Conservation (phyloP, 1,284 basidiomycete species). For the Rhodotorula sp. region DNA sequence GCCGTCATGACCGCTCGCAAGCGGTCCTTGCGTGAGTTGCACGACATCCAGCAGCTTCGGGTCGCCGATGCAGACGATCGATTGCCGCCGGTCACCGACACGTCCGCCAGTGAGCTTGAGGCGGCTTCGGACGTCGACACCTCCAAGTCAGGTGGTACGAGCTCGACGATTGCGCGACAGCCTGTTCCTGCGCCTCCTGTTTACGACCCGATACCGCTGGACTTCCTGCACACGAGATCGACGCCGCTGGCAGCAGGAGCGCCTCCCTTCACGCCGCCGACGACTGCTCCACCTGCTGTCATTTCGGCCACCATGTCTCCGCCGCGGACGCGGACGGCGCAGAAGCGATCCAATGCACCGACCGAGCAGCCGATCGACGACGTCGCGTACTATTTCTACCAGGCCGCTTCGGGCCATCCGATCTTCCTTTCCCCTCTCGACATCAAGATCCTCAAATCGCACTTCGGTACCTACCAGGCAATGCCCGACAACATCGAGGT, state of each 20-base stretch:
- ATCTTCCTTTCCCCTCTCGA: slow-evolving; percentile 94
- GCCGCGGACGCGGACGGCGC: slow-evolving; percentile 47
- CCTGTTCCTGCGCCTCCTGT: neutral
- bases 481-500: slow-evolving; percentile 82
- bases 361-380: slow-evolving; percentile 54
- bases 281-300: neutral
- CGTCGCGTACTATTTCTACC: slow-evolving; percentile 80
- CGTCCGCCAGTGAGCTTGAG: slow-evolving; percentile 42
- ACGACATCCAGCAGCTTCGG: slow-evolving; percentile 50
- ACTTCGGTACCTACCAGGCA: slow-evolving; percentile 75
- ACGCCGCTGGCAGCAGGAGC: slow-evolving; percentile 14
- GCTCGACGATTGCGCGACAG: neutral
- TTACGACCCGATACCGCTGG: slow-evolving; percentile 11
- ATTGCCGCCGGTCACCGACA: slow-evolving; percentile 28
- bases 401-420: slow-evolving; percentile 84
- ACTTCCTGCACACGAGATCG: slow-evolving; percentile 31
- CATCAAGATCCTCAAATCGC: slow-evolving; percentile 83
- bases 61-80: neutral
- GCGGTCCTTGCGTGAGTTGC: slow-evolving; percentile 61
- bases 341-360: slow-evolving; percentile 62
- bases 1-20: slow-evolving; percentile 51
- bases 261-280: slow-evolving; percentile 16
- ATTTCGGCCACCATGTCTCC: neutral
- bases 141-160: neutral
- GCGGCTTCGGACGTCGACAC: slow-evolving; percentile 28